Evolutionary conservation across 768 basidiomycete genomes (phyloP).

Genomic region (Termitomyces sp.): DNA sequence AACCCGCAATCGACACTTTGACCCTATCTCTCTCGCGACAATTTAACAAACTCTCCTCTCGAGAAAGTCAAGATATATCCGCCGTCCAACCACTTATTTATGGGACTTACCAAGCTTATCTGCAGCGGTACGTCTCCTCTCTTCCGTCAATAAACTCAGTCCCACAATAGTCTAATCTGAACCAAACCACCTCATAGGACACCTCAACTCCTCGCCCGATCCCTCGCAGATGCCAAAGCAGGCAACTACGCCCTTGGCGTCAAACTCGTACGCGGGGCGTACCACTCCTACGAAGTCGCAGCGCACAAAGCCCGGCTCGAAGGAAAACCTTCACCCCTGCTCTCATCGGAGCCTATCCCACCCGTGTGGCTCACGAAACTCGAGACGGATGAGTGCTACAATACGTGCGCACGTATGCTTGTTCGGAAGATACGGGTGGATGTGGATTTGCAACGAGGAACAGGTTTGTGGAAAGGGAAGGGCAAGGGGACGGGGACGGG

Average conservation of each 20-base stretch:
- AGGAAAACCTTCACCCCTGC: conserved; percentile 31
- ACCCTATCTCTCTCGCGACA: conserved; percentile 69
- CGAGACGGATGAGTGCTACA: conserved; percentile 74
- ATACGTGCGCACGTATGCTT: conserved; percentile 56
- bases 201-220: conserved; percentile 61
- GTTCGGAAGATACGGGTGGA: conserved; percentile 54
- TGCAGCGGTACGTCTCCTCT: conserved; percentile 51
- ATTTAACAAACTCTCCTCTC: conserved; percentile 56
- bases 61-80: conserved; percentile 6
- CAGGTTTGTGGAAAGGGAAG: too few species aligned
- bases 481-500: conserved; percentile 4
- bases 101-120: conserved; percentile 87
- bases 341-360: conserved; percentile 53
- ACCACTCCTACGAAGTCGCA: conserved; percentile 72
- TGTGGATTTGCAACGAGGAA: conserved; percentile 21
- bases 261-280: conserved; percentile 92
- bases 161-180: not conserved
- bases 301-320: conserved; percentile 32
- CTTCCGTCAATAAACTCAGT: not conserved
- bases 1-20: conserved; percentile 84
- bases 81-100: conserved; percentile 65
- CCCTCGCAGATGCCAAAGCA: conserved; percentile 59
- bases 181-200: conserved; percentile 42
- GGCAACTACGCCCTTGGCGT: conserved; percentile 77
- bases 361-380: conserved; percentile 69